Evolutionary conservation across 805 yeast genomes (phyloP).

Genomic region (Kregervanrija pseudodelftensis): DNA sequence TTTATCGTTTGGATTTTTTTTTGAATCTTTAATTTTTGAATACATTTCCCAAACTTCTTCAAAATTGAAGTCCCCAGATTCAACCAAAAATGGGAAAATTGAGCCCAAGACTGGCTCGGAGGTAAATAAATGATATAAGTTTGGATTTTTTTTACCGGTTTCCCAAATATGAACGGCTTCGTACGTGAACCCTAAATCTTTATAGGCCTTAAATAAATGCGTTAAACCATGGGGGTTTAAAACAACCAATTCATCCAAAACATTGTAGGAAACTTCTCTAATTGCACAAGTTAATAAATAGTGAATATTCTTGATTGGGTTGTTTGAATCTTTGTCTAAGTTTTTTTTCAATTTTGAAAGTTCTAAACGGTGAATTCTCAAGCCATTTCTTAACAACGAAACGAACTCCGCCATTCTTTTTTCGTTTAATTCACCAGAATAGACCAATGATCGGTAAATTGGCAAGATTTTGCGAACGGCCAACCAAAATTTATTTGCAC

Average conservation of each 20-base stretch:
- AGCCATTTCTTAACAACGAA: slow-evolving; percentile 46
- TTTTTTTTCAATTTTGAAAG: slow-evolving; percentile 49
- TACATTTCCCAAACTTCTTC: slow-evolving; percentile 54
- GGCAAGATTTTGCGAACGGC: slow-evolving; percentile 45
- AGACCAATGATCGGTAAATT: slow-evolving; percentile 39
- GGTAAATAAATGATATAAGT: slow-evolving; percentile 40
- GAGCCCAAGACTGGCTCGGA: slow-evolving; percentile 63
- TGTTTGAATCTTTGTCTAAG: slow-evolving; percentile 51
- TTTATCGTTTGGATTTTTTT: slow-evolving; percentile 24
- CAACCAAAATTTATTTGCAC: slow-evolving; percentile 44
- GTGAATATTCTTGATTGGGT: slow-evolving; percentile 49
- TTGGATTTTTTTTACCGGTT: slow-evolving; percentile 41
- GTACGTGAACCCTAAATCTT: slow-evolving; percentile 50
- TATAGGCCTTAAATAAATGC: slow-evolving; percentile 49
- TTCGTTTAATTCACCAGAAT: slow-evolving; percentile 40
- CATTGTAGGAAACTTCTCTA: slow-evolving; percentile 45
- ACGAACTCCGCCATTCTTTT: slow-evolving; percentile 42
- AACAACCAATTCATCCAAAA: slow-evolving; percentile 35
- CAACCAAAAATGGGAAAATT: slow-evolving; percentile 58
- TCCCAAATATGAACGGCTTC: slow-evolving; percentile 73
- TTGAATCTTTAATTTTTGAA: slow-evolving; percentile 29
- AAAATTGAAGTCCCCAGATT: slow-evolving; percentile 51
- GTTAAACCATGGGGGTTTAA: slow-evolving; percentile 49
- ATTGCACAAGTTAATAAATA: slow-evolving; percentile 41
- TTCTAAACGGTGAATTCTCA: slow-evolving; percentile 49